phyloP scores from a whole-genome alignment of 352 stramenopile species.

The Blastocystis sp. region DNA sequence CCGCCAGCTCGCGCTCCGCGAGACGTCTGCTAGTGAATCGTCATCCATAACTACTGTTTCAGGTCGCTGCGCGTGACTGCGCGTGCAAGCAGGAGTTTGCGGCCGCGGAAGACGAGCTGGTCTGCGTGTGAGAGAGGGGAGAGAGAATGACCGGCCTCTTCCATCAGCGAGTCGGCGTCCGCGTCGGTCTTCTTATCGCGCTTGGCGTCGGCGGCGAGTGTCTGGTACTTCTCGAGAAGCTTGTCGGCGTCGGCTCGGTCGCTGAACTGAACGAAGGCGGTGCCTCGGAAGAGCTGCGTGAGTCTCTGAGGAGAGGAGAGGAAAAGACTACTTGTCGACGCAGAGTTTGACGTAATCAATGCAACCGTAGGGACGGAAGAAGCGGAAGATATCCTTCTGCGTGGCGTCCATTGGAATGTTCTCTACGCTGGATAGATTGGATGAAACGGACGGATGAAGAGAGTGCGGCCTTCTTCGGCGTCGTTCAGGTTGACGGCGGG shows the following conservation, averaged over 20 bases:
- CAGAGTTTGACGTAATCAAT: constrained; percentile 23
- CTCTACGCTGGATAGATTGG: not conserved
- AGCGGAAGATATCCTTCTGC: not conserved
- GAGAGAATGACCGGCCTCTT: not conserved
- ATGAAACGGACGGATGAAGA: constrained; percentile 23
- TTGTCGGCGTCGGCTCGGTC: not conserved
- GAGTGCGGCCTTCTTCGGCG: constrained; percentile 6
- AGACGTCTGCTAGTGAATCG: not conserved
- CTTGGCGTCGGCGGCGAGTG: not conserved
- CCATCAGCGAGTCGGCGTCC: not conserved
- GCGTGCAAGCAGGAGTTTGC: not conserved
- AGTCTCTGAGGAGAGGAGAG: not conserved
- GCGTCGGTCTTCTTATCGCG: not conserved
- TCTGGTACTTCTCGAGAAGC: not conserved
- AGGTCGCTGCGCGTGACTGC: not conserved
- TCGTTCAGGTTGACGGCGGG: not conserved
- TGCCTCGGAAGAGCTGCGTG: not conserved
- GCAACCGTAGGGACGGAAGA: constrained; percentile 11
- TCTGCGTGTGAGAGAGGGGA: not conserved
- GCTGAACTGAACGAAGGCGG: constrained; percentile 36
- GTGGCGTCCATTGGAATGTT: constrained; percentile 21
- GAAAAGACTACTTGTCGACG: not conserved
- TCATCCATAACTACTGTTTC: not conserved
- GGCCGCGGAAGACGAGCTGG: not conserved
- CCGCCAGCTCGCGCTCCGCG: constrained; percentile 61